phyloP scores from a whole-genome alignment of 1,284 basidiomycete species.

The Bjerkandera adusta region DNA sequence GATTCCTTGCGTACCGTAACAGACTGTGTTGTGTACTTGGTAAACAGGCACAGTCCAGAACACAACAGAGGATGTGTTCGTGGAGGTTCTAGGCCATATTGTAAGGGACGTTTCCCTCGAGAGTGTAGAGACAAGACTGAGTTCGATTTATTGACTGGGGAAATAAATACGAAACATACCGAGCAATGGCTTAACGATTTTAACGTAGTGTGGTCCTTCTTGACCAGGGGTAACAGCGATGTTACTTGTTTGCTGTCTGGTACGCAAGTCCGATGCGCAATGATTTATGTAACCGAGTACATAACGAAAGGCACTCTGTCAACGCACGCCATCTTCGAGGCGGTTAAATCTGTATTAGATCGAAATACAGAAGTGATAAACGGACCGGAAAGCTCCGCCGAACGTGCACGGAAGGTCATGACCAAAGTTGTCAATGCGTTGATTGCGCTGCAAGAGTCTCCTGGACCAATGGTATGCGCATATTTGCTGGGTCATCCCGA shows the following conservation, averaged over 20 bases:
- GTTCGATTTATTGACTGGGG: constrained; percentile 8
- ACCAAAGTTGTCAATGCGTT: constrained; percentile 26
- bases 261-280: constrained; percentile 6
- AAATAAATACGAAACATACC: neutral
- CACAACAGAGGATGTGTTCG: neutral
- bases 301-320: too few relatives aligned
- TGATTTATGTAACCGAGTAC: constrained; percentile 15
- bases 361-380: neutral
- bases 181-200: constrained; percentile 12
- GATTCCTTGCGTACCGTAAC: neutral
- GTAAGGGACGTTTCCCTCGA: neutral
- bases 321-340: constrained; percentile 6
- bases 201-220: neutral
- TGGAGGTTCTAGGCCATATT: neutral
- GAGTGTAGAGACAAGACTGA: neutral
- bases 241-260: constrained; percentile 11
- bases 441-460: constrained; percentile 32
- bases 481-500: constrained; percentile 2
- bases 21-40: constrained; percentile 10
- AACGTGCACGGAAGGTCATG: constrained; percentile 3
- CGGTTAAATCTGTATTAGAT: constrained; percentile 3
- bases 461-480: constrained; percentile 28
- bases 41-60: constrained; percentile 11
- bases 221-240: constrained; percentile 5
- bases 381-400: neutral